phyloP scores from a whole-genome alignment of 2,329 filamentous ascomycete species.

The Dactylellina haptotyla region DNA sequence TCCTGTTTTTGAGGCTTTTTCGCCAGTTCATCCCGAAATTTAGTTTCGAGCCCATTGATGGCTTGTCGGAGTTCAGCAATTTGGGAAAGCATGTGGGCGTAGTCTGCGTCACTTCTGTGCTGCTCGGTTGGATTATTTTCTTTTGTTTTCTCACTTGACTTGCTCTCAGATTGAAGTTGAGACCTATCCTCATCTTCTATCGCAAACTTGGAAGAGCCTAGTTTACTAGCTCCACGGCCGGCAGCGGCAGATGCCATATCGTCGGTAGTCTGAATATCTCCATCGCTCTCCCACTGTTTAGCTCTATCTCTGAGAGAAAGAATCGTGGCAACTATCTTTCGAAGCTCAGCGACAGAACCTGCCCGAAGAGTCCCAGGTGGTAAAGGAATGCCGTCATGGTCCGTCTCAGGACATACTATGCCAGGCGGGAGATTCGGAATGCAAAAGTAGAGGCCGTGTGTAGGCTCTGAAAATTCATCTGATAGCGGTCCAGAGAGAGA shows the following conservation, averaged over 20 bases:
- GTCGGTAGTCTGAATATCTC: no score
- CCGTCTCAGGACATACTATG: conserved; percentile 21
- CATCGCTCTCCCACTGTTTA: no score
- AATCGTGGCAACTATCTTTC: conserved; percentile 22
- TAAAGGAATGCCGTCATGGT: conserved; percentile 40
- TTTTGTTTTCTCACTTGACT: no score
- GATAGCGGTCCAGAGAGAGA: neutral
- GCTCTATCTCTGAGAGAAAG: no score
- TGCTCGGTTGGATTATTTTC: neutral
- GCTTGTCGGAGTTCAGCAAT: neutral
- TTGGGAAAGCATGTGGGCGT: neutral
- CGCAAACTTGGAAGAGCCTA: no score
- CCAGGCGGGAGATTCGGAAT: conserved; percentile 30
- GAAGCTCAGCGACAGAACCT: conserved; percentile 18
- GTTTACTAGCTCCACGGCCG: no score
- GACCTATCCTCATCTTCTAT: no score
- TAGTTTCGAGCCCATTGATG: neutral
- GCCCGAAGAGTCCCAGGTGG: conserved; percentile 36
- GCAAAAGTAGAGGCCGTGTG: conserved; percentile 17
- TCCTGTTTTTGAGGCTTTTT: neutral
- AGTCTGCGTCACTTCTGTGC: no score
- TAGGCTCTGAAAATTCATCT: neutral
- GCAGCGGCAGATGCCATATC: no score
- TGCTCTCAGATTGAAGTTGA: no score
- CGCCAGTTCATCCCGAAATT: neutral